Evolutionary conservation across 805 yeast genomes (phyloP).

Genomic region (Candida fluviatilis): DNA sequence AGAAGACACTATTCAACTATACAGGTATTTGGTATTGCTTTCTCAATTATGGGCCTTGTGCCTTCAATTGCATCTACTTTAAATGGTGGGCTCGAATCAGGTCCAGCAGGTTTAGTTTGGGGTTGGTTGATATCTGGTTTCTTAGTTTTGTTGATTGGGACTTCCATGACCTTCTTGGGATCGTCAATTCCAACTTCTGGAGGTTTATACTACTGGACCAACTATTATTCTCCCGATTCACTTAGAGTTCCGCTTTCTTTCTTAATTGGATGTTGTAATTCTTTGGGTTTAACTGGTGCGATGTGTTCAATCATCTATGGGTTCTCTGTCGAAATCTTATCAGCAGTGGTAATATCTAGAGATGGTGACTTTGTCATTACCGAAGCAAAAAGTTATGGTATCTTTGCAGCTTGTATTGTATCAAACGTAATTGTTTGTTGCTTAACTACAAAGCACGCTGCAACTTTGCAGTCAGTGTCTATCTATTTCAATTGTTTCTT

Average conservation of each 20-base stretch:
- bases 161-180: slow-evolving; percentile 62
- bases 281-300: slow-evolving; percentile 64
- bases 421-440: slow-evolving; percentile 52
- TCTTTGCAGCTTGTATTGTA: slow-evolving; percentile 57
- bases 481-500: slow-evolving; percentile 51
- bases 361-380: slow-evolving; percentile 57
- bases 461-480: slow-evolving; percentile 57
- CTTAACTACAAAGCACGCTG: slow-evolving; percentile 51
- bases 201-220: slow-evolving; percentile 51
- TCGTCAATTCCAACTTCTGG: slow-evolving; percentile 74
- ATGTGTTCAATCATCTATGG: slow-evolving; percentile 69
- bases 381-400: slow-evolving; percentile 54
- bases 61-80: slow-evolving; percentile 60
- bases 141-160: slow-evolving; percentile 55
- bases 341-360: slow-evolving; percentile 51
- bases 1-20: slow-evolving; percentile 55
- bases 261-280: slow-evolving; percentile 63
- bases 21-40: slow-evolving; percentile 69
- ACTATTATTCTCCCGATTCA: slow-evolving; percentile 56
- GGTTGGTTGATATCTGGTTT: slow-evolving; percentile 63
- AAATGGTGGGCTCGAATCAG: slow-evolving; percentile 52
- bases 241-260: slow-evolving; percentile 52
- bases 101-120: slow-evolving; percentile 67
- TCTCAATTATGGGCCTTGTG: slow-evolving; percentile 66
- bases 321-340: slow-evolving; percentile 53